These are phyloP conservation scores for Naganishia vishniacii DNA, from an alignment of 768 basidiomycete genomes.

Conservation along the genomic window DNA sequence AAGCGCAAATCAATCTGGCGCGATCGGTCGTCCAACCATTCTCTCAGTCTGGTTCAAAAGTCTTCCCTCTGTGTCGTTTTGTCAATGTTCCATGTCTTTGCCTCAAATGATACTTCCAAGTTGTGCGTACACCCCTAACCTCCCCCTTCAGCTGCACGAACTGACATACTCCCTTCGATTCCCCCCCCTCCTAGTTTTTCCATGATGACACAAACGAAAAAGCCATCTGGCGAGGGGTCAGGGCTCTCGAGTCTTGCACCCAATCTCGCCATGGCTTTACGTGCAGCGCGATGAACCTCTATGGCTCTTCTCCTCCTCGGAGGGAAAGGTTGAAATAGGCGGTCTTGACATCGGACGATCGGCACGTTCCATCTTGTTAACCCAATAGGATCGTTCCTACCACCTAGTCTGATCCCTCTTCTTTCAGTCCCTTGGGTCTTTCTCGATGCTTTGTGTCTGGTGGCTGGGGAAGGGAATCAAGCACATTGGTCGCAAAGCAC, in stretches of 20 bases:
- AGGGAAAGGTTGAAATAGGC: conserved; percentile 11
- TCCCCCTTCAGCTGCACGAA: too few relatives aligned
- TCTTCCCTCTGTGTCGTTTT: neutral
- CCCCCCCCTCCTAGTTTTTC: neutral
- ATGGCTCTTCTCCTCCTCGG: neutral
- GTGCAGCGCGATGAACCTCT: conserved; percentile 22
- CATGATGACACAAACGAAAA: conserved; percentile 18
- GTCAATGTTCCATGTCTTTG: neutral
- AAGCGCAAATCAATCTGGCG: conserved; percentile 3
- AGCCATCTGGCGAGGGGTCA: conserved; percentile 21
- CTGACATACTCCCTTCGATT: neutral
- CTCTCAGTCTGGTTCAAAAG: neutral
- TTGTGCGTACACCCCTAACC: conserved; percentile 6
- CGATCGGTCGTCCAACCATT: neutral
- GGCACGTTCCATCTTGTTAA: conserved; percentile 23
- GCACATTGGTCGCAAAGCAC: neutral
- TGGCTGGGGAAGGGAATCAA: neutral
- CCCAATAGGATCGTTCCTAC: conserved; percentile 22
- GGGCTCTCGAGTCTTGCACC: conserved; percentile 9
- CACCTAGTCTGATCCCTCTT: conserved; percentile 22
- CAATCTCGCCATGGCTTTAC: conserved; percentile 23
- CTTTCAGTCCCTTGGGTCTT: conserved; percentile 1
- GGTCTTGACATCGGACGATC: conserved; percentile 21
- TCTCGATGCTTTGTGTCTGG: neutral
- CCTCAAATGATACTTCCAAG: conserved; percentile 23